phyloP scores from a whole-genome alignment of 1,284 basidiomycete genomes.

The Fomitiporia mediterranea region DNA sequence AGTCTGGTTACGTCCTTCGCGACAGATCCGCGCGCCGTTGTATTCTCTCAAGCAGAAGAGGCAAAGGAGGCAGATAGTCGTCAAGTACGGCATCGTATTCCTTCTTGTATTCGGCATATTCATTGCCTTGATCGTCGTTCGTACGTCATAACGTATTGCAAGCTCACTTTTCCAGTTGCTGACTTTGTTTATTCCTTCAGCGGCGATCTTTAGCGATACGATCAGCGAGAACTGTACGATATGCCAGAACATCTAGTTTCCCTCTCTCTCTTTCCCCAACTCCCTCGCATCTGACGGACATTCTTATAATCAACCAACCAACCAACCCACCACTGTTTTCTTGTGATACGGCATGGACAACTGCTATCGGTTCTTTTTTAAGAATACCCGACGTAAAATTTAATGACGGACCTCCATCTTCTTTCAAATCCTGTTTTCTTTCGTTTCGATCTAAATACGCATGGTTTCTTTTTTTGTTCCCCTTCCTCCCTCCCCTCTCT shows the following conservation, averaged over 20 bases:
- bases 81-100: conserved; percentile 64
- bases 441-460: neutral
- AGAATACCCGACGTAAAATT: conserved; percentile 7
- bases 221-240: conserved; percentile 60
- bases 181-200: conserved; percentile 33
- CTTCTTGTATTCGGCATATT: conserved; percentile 70
- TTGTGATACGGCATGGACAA: conserved; percentile 2
- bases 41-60: conserved; percentile 87
- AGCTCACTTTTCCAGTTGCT: conserved; percentile 1
- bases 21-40: conserved; percentile 90
- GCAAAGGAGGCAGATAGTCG: conserved; percentile 82
- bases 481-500: neutral
- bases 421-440: neutral
- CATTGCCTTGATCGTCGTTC: conserved; percentile 69
- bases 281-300: neutral
- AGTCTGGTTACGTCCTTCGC: conserved; percentile 85
- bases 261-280: neutral
- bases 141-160: conserved; percentile 44
- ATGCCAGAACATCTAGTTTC: conserved; percentile 33
- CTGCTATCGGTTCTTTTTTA: neutral
- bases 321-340: neutral
- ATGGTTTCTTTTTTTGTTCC: neutral
- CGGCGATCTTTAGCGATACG: conserved; percentile 53
- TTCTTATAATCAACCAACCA: neutral
- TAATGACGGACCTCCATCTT: conserved; percentile 5